phyloP scores from a whole-genome alignment of 345 rosid genomes.

The Gossypium sturtianum region DNA sequence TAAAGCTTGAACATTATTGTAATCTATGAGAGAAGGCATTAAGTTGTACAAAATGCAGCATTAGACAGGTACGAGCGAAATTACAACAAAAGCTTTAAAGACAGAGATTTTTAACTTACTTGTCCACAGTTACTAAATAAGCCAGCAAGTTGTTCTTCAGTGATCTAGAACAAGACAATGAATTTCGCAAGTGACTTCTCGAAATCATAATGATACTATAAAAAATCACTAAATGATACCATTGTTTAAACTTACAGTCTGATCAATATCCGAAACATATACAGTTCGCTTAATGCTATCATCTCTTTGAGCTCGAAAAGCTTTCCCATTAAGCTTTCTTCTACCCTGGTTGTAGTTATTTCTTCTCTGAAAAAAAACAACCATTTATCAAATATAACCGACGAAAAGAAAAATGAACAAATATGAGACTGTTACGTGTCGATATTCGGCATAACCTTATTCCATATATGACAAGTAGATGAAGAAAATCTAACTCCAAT shows the following conservation, averaged over 20 bases:
- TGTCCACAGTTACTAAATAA: slow-evolving; percentile 74
- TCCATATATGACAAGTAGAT: background rate
- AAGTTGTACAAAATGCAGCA: background rate
- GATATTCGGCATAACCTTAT: background rate
- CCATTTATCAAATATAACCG: background rate
- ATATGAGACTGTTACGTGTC: background rate
- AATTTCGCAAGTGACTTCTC: background rate
- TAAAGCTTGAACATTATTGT: background rate
- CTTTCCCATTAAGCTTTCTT: slow-evolving; percentile 55
- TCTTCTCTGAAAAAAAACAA: slow-evolving; percentile 42
- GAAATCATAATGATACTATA: slow-evolving; percentile 6
- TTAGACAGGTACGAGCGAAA: background rate
- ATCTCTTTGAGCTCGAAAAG: slow-evolving; percentile 57
- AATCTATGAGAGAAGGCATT: background rate
- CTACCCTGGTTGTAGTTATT: slow-evolving; percentile 52
- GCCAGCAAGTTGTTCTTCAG: slow-evolving; percentile 84
- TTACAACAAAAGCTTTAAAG: background rate
- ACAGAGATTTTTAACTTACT: slow-evolving; percentile 37
- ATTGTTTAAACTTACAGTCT: slow-evolving; percentile 31
- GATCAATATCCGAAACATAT: slow-evolving; percentile 61
- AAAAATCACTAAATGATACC: background rate
- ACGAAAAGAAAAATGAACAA: background rate
- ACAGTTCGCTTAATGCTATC: slow-evolving; percentile 59
- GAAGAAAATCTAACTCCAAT: background rate
- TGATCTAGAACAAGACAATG: slow-evolving; percentile 38